phyloP scores from a whole-genome alignment of 495 filamentous ascomycete species.

The Hypoxylon perforatum region DNA sequence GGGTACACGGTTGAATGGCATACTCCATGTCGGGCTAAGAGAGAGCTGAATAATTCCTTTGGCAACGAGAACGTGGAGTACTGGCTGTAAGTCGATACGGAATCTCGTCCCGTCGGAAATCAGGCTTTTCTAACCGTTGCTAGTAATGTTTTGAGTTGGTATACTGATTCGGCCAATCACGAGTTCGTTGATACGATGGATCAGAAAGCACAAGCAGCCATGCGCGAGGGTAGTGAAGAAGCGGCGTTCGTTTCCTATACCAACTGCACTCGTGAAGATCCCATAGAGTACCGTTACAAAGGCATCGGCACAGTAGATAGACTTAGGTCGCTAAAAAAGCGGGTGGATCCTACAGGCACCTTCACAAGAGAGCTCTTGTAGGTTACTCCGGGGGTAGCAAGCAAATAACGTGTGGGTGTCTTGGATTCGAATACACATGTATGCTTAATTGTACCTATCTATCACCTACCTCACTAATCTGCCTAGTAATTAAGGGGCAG shows the following conservation, averaged over 20 bases:
- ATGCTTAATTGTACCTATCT: no score
- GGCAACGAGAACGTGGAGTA: slow-evolving; percentile 7
- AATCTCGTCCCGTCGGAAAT: not conserved
- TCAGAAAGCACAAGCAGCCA: slow-evolving; percentile 11
- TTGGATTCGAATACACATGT: no score
- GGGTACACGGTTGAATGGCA: slow-evolving; percentile 10
- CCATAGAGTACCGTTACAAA: slow-evolving; percentile 23
- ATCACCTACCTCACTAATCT: no score
- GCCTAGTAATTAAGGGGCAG: no score
- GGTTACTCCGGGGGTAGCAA: not conserved
- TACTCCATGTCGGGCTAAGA: slow-evolving; percentile 2
- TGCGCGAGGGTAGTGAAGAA: not conserved
- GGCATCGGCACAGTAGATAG: slow-evolving; percentile 3
- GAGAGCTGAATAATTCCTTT: slow-evolving; percentile 3
- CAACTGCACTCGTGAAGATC: slow-evolving; percentile 13
- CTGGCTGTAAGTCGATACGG: slow-evolving; percentile 6
- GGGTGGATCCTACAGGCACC: slow-evolving; percentile 14
- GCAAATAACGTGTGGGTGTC: not conserved
- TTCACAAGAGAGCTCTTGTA: slow-evolving; percentile 14
- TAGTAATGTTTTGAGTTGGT: slow-evolving; percentile 13
- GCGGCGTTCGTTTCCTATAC: slow-evolving; percentile 13
- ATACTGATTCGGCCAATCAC: slow-evolving; percentile 13
- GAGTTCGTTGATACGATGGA: slow-evolving; percentile 13
- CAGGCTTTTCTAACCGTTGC: not conserved
- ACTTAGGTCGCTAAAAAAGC: slow-evolving; percentile 23